A percentile compares a stretch with the other conserved stretches of the same genome.
Evolutionary conservation across 1,284 basidiomycete genomes (phyloP).

Genomic region (Amylostereum areolatum): DNA sequence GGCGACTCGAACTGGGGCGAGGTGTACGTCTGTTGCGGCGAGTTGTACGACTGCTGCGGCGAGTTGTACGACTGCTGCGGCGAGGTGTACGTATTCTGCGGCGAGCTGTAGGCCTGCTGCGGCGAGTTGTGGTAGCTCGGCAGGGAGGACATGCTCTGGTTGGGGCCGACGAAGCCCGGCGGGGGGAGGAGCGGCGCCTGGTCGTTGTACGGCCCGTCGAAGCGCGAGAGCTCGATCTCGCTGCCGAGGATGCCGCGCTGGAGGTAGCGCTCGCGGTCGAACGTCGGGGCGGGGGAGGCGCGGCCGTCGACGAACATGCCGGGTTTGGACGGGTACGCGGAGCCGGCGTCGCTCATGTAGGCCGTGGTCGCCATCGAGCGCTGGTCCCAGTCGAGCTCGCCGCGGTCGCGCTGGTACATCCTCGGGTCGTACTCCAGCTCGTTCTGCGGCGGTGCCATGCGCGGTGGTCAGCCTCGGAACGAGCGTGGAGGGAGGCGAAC

Average conservation of each 20-base stretch:
- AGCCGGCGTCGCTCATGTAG: conserved; percentile 34
- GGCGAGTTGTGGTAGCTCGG: conserved; percentile 5
- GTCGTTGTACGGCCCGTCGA: conserved; percentile 45
- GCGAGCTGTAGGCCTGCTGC: neutral
- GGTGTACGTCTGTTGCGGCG: conserved; percentile 27
- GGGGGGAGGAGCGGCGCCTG: conserved; percentile 45
- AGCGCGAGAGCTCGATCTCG: conserved; percentile 51
- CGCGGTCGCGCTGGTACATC: conserved; percentile 70
- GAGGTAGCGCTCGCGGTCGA: conserved; percentile 54
- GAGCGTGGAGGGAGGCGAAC: too few species aligned
- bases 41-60: conserved; percentile 24
- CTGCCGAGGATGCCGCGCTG: conserved; percentile 31
- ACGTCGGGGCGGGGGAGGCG: conserved; percentile 36
- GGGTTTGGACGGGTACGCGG: conserved; percentile 34
- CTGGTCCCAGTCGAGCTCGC: conserved; percentile 76
- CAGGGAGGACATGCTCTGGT: conserved; percentile 4
- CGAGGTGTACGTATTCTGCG: conserved; percentile 2
- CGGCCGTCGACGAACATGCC: conserved; percentile 36
- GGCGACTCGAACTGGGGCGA: conserved; percentile 11
- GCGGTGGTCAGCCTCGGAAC: too few species aligned
- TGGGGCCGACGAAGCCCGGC: neutral
- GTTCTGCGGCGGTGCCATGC: conserved; percentile 26
- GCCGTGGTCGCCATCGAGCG: conserved; percentile 61
- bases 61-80: conserved; percentile 15
- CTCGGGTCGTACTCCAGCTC: conserved; percentile 74